Evolutionary conservation across 306 rosid species (phyloP), one percentile per base, ranked within the genome.

Genomic region (Lithocarpus polystachyus): DNA sequence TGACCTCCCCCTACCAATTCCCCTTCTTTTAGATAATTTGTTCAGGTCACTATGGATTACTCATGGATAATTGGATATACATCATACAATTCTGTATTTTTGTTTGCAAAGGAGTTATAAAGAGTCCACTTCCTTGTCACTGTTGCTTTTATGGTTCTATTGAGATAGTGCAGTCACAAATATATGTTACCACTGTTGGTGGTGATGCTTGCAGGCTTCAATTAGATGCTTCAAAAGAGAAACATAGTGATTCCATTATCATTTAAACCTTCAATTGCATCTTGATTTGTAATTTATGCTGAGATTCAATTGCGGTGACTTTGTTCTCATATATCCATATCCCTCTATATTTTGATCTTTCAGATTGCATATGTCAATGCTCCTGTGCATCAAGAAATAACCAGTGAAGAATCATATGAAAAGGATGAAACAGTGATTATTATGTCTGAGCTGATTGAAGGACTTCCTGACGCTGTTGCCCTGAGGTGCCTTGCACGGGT

Each of bases 401-500:
- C 75, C 55, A 19, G 81, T 24, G 79, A 45, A 74, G 79, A 59
- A 77, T 83, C 77, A 68, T 72, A 76, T 56, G 84, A 71, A 84
- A 73, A 88, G 45, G 80, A 91, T 92, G 93, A 68, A 83, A 78
- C 56, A 80, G 82, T 74, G 77, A 83, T 76, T 90, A 84, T 86
- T 78, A 95, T 95, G 99, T 89, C 98, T 84, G 97, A 82, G 81
- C 81, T 95, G 82, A 95, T 95, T 78, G 98, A 91, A 87, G 97
- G 98, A 75, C 99, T 95, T 76, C 99, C 99, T 19, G 94, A 95
- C 15, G 93, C 94, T 51, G 94, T 95, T 80, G 89, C 99, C 67
- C 85, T 93, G 24, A 88, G 94, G 90, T 95, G 99, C 82, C 94
- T 95, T 79, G 99, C 98, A 12, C 78, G 94, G 80, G 99, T 95